Base-by-base conservation (phyloP, 306 rosid genomes). In the Trifolium pratense region DNA sequence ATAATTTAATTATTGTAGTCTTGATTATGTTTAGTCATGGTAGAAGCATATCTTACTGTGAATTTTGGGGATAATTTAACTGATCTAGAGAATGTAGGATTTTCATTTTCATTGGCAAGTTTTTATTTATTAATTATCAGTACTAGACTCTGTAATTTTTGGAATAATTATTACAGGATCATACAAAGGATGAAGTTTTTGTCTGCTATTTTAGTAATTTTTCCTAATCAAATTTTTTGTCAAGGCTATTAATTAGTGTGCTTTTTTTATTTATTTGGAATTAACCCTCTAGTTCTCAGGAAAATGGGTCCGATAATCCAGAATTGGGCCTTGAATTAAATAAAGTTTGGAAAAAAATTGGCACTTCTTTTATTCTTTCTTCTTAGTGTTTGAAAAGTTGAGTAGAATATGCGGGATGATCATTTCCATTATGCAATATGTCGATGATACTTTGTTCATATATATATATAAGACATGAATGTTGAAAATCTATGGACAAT, bases 21-120 rank as follows among this genome's bases (percentile, higher is more conserved):
- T 82, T 52, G 67, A 71, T 15, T 58, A 26, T 5, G 82, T 84
- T 76, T 83, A 71, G 75, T 75, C 57, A 74, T 85, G 78, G 81
- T 83, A 42, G 53, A 66, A n/a, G n/a, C n/a, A 60, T 16, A 75
- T 52, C 36, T 75, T 80, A 91, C 86, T 82, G 71, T 82, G 74
- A 80, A 73, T 89, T 89, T 85, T 82, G 82, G 82, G 80, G 66
- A 66, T 73, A 25, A 25, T 25, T 25, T 73, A 37, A 76, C 81
- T 23, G 34, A 56, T 68, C 31, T 59, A 59, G 76, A 61, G 36
- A 73, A 32, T 56, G 71, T 64, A 64, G 76, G 66, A 15, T 46
- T 36, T 52, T 43, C 11, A 42, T 42, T 66, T 79, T 83, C 81
- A 79, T 83, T 84, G 79, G 84, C 78, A 63, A 63, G 80, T 71